Conservation (phyloP, 306 rosid genomes). For the Adenanthera pavonina region DNA sequence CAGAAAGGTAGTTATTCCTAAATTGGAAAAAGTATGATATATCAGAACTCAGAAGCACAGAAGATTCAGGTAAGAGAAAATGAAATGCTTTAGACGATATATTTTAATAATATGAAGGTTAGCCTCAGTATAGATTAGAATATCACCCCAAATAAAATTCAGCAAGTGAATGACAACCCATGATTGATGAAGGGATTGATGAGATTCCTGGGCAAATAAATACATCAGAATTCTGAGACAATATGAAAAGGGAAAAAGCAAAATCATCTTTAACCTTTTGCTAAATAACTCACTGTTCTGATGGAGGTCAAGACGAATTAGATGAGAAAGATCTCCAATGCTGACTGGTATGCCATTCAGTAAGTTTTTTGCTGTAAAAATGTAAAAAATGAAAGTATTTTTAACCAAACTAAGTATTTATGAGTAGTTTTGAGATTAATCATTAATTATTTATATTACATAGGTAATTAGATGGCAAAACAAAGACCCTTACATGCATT, state of each 20-base stretch:
- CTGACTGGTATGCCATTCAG: conserved; percentile 70
- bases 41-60: conserved; percentile 37
- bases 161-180: conserved; percentile 69
- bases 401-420: conserved; percentile 33
- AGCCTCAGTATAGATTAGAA: conserved; percentile 48
- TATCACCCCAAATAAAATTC: conserved; percentile 86
- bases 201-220: conserved; percentile 68
- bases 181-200: conserved; percentile 78
- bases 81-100: conserved; percentile 33
- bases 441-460: conserved; percentile 26
- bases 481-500: conserved; percentile 67
- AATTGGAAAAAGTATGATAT: conserved; percentile 37
- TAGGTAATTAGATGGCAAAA: conserved; percentile 20
- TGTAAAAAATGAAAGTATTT: conserved; percentile 34
- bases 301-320: conserved; percentile 80
- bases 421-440: conserved; percentile 29
- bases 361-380: conserved; percentile 79
- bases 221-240: conserved; percentile 34
- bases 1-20: conserved; percentile 76
- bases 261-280: conserved; percentile 20
- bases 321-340: conserved; percentile 80
- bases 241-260: conserved; percentile 34
- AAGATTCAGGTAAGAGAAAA: conserved; percentile 38
- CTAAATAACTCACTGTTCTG: conserved; percentile 79
- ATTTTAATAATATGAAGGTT: conserved; percentile 40